Evolutionary conservation across 176 grass and related monocot genomes (phyloP).

Genomic region (Juncus effusus): DNA sequence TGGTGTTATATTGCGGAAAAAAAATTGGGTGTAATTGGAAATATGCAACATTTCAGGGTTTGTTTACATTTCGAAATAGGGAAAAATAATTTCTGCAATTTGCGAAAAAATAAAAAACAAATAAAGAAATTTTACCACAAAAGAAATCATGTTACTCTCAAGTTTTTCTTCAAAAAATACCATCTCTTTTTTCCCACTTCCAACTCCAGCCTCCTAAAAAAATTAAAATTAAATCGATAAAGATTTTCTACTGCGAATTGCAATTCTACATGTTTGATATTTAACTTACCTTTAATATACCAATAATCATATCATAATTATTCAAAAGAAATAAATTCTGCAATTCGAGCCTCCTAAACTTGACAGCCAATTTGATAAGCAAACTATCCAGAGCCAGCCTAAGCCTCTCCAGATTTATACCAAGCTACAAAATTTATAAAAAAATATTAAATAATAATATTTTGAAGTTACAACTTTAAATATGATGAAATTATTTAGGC

Average conservation of each 20-base stretch:
- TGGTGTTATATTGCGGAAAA: too few relatives aligned
- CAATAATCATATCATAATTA: slow-evolving; percentile 92
- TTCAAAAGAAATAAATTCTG: slow-evolving; percentile 85
- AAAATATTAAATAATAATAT: slow-evolving; percentile 12
- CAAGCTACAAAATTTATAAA: slow-evolving; percentile 52
- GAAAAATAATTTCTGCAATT: neutral
- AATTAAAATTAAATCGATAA: slow-evolving; percentile 7
- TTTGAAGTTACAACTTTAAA: slow-evolving; percentile 6
- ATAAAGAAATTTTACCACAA: slow-evolving; percentile 47
- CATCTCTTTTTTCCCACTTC: slow-evolving; percentile 48
- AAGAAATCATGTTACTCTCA: slow-evolving; percentile 64
- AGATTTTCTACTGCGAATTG: neutral
- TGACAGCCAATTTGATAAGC: slow-evolving; percentile 55
- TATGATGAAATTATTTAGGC: neutral
- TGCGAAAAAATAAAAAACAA: neutral
- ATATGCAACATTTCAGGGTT: too few relatives aligned
- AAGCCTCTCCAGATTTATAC: slow-evolving; percentile 74
- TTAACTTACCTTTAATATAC: slow-evolving; percentile 69
- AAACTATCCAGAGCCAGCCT: slow-evolving; percentile 60
- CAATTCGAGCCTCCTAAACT: slow-evolving; percentile 49
- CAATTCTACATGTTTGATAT: neutral
- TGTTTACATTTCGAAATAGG: too few relatives aligned
- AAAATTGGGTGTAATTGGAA: too few relatives aligned
- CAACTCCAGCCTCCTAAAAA: slow-evolving; percentile 52
- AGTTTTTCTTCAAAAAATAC: slow-evolving; percentile 73